These are phyloP conservation scores for Eragrostis tef DNA, from an alignment of 202 grass and related monocot genomes.

Conservation along the genomic window DNA sequence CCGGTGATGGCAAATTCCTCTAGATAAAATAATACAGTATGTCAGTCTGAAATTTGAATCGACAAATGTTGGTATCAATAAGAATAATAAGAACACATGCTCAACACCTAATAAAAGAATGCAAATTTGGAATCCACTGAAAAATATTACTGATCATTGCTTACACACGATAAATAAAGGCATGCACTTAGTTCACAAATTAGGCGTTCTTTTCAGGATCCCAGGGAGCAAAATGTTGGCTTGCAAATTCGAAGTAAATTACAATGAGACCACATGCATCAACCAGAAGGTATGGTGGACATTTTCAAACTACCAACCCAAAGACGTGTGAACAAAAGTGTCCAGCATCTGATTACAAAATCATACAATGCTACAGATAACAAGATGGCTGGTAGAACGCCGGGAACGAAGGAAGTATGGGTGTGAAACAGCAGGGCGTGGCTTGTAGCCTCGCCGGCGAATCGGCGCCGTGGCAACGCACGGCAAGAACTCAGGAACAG, in stretches of 20 bases:
- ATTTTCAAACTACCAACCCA: background rate
- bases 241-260: background rate
- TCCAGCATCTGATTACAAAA: background rate
- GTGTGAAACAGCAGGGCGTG: too few species aligned
- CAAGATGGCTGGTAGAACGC: too few species aligned
- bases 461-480: too few species aligned
- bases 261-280: slow-evolving; percentile 7
- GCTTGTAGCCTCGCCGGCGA: too few species aligned
- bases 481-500: too few species aligned
- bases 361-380: background rate
- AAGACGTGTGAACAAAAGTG: background rate
- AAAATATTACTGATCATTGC: slow-evolving; percentile 21
- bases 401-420: too few species aligned
- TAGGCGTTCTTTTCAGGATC: background rate
- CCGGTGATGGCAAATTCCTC: slow-evolving; percentile 94
- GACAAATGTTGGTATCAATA: background rate
- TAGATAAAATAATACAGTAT: slow-evolving; percentile 51
- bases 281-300: background rate
- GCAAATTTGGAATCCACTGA: background rate
- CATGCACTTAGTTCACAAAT: slow-evolving; percentile 6
- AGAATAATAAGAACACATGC: background rate
- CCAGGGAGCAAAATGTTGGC: slow-evolving; percentile 5
- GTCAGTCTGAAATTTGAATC: background rate
- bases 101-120: background rate
- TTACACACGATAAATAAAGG: background rate